Evolutionary conservation across 2,329 filamentous ascomycete species (phyloP).

Genomic region (Ophiognomonia clavigignenti-juglandacearum): DNA sequence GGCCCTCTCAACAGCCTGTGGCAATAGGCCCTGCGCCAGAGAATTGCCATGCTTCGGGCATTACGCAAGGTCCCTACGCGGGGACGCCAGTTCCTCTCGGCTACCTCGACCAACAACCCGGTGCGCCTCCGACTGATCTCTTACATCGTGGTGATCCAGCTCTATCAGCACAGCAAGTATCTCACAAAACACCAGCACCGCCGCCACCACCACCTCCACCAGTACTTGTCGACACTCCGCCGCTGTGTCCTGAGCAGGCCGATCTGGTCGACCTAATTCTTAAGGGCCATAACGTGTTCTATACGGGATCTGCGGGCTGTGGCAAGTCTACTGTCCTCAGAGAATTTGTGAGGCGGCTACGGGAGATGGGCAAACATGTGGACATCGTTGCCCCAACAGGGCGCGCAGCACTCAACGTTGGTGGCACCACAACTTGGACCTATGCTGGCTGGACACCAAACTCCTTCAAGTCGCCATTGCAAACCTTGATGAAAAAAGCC

Average conservation of each 20-base stretch:
- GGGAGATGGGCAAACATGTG: slow-evolving; percentile 31
- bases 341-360: slow-evolving; percentile 37
- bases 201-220: background rate
- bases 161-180: too few species aligned
- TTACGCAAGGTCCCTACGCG: too few species aligned
- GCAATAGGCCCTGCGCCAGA: too few species aligned
- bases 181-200: background rate
- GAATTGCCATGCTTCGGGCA: too few species aligned
- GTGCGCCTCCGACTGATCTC: background rate
- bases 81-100: too few species aligned
- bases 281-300: slow-evolving; percentile 54
- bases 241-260: slow-evolving; percentile 42
- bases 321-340: slow-evolving; percentile 54
- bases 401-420: slow-evolving; percentile 51
- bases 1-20: too few species aligned
- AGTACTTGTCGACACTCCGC: slow-evolving; percentile 17
- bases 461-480: slow-evolving; percentile 35
- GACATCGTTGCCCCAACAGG: slow-evolving; percentile 56
- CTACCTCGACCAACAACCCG: too few species aligned
- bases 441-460: slow-evolving; percentile 53
- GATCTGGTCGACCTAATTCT: slow-evolving; percentile 46
- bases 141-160: too few species aligned
- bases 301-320: slow-evolving; percentile 58
- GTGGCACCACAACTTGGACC: slow-evolving; percentile 50
- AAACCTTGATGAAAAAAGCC: slow-evolving; percentile 26